Percentiles rank a stretch among this genome's conserved stretches.
phyloP scores from a whole-genome alignment of 257 asterid species.

The Henckelia pumila region DNA sequence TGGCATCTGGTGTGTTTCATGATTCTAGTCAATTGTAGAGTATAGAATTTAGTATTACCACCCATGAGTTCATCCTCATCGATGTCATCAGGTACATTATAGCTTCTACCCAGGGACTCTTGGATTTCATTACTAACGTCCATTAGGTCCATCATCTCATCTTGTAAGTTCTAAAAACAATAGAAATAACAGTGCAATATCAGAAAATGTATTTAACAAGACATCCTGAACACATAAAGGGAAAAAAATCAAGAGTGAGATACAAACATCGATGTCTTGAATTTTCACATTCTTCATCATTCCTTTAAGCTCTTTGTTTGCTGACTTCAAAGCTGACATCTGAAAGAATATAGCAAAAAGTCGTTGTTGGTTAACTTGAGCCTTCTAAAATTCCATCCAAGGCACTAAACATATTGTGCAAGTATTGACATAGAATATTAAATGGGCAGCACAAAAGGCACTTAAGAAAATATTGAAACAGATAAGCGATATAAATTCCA shows the following conservation, averaged over 20 bases:
- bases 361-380: conserved; percentile 9
- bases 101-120: conserved; percentile 97
- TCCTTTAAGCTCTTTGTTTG: conserved; percentile 96
- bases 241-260: conserved; percentile 20
- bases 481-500: conserved; percentile 22
- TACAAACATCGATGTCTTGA: conserved; percentile 90
- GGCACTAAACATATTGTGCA: conserved; percentile 24
- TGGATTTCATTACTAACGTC: conserved; percentile 96
- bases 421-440: conserved; percentile 28
- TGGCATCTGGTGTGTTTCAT: not conserved
- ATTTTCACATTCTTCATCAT: conserved; percentile 99
- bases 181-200: conserved; percentile 10
- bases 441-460: conserved; percentile 18
- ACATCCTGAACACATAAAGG: conserved; percentile 7
- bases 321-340: conserved; percentile 97
- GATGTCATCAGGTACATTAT: conserved; percentile 90
- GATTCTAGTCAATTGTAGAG: conserved; percentile 1
- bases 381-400: conserved; percentile 20
- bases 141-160: conserved; percentile 99
- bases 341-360: conserved; percentile 38
- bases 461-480: conserved; percentile 22
- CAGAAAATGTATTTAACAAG: conserved; percentile 18
- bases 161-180: conserved; percentile 75
- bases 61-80: conserved; percentile 99
- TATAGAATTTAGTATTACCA: conserved; percentile 49